Base-by-base conservation (phyloP, 2,329 filamentous ascomycete genomes). In the Pseudogymnoascus sp. region DNA sequence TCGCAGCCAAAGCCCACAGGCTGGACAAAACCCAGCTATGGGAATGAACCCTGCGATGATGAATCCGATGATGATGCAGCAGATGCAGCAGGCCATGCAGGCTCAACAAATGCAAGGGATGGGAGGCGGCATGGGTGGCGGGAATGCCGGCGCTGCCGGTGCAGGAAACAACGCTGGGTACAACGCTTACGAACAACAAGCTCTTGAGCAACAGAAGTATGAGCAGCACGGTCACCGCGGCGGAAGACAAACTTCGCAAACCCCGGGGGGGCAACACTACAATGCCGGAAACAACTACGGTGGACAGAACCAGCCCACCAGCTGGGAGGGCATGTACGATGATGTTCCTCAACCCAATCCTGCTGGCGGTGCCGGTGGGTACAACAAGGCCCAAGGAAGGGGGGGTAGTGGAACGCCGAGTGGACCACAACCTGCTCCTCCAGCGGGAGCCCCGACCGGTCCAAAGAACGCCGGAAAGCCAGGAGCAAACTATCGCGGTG, bases 281-380 rank as follows among this genome's bases (percentile, higher is more conserved):
- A 55, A 55, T 33, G 69, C 65, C 74, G 70, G 40, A 68, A 21
- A 16, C 12, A 59, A 55, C 12, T 65, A 67, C 49, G 72, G 70
- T 62, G 75, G 75, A 25, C 75, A 73, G n/a, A 55, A 41, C 63
- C 61, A 33, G 14, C 88, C 89, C n/a, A 91, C 90, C 23, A 93
- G 88, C 41, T 97, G 93, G 92, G 93, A 97, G 75, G 93, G 93
- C 71, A 96, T 96, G 92, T 97, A 97, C 75, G 93, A 97, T 73
- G 93, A 97, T 73, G 90, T 93, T 1, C 93, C 92, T 14, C 91
- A 93, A 72, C 91, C 91, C 4, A 87, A 88, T 69, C 83, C 87
- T 59, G 66, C 67, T 23, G 81, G 79, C 55, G 80, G 81, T 60
- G 77, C 72, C n/a, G 75, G 79, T 64, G 76, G 77, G 65, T 38